A percentile compares a stretch with the other conserved stretches of the same genome.
These are phyloP conservation scores for Silene latifolia DNA, from an alignment of 148 eudicot species.

Conservation along the genomic window DNA sequence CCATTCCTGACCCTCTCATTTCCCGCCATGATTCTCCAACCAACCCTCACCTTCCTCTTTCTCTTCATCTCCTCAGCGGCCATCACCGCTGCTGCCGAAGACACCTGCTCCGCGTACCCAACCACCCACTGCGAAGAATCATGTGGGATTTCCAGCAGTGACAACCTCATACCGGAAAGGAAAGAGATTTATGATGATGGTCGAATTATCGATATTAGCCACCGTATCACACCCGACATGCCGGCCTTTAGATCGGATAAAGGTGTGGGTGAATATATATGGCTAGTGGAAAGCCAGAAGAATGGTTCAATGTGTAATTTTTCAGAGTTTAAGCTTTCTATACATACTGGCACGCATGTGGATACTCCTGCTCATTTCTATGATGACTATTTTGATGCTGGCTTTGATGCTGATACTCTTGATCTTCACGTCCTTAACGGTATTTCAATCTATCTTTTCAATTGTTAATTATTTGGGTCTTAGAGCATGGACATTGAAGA, in stretches of 20 bases:
- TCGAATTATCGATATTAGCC: conserved; percentile 54
- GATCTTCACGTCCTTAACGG: conserved; percentile 72
- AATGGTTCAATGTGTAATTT: conserved; percentile 67
- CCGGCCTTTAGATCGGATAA: conserved; percentile 48
- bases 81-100: neutral
- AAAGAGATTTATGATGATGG: conserved; percentile 50
- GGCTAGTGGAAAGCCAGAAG: conserved; percentile 65
- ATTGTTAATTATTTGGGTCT: too few species aligned
- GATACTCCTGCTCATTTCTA: conserved; percentile 76
- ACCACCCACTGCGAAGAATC: neutral
- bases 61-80: neutral
- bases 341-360: conserved; percentile 77
- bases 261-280: conserved; percentile 61
- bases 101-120: conserved; percentile 2
- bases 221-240: conserved; percentile 47
- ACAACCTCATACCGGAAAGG: conserved; percentile 33
- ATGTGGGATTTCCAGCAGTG: neutral
- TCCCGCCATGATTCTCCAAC: conserved; percentile 3
- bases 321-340: conserved; percentile 67
- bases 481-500: too few species aligned
- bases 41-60: neutral
- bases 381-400: conserved; percentile 67
- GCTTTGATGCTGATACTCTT: conserved; percentile 77
- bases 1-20: neutral
- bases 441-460: too few species aligned